phyloP scores from a whole-genome alignment of 805 yeast genomes.

The Saturnispora hagleri region DNA sequence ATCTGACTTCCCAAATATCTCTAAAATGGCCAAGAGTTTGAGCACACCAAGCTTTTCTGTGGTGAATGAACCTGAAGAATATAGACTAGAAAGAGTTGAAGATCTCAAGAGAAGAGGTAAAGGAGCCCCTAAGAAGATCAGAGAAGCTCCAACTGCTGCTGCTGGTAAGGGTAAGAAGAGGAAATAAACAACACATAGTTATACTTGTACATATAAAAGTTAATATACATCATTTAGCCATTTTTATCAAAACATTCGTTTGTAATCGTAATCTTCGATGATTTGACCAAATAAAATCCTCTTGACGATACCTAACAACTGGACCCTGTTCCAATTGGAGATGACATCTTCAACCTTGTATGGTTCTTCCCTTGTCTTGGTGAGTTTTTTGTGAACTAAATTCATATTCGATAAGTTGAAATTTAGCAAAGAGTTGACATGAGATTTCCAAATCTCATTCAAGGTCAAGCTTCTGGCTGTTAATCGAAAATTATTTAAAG shows the following conservation, averaged over 20 bases:
- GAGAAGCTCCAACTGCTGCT: constrained; percentile 29
- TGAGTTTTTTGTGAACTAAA: constrained; percentile 7
- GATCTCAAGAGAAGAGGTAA: constrained; percentile 76
- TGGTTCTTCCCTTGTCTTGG: background rate
- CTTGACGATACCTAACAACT: constrained; percentile 15
- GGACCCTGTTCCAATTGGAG: constrained; percentile 22
- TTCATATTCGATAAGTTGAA: constrained; percentile 23
- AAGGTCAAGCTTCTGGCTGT: constrained; percentile 22
- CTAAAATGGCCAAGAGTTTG: constrained; percentile 21
- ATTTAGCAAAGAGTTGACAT: constrained; percentile 22
- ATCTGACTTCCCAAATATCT: constrained; percentile 55
- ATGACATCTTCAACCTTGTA: constrained; percentile 12
- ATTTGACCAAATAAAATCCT: constrained; percentile 23
- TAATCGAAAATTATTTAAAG: constrained; percentile 15
- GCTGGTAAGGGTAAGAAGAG: constrained; percentile 35
- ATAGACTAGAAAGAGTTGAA: constrained; percentile 55
- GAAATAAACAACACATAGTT: background rate
- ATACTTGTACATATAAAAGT: constrained; percentile 4
- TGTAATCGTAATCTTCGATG: constrained; percentile 25
- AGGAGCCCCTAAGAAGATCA: constrained; percentile 77
- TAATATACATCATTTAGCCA: background rate
- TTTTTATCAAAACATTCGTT: constrained; percentile 21
- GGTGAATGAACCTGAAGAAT: constrained; percentile 59
- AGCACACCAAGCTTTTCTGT: constrained; percentile 30
- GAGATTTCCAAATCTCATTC: constrained; percentile 22